Evolutionary conservation across 163 green algal species (phyloP), one percentile per base, ranked within the genome.

Genomic region (Chlamydomonas reinhardtii): DNA sequence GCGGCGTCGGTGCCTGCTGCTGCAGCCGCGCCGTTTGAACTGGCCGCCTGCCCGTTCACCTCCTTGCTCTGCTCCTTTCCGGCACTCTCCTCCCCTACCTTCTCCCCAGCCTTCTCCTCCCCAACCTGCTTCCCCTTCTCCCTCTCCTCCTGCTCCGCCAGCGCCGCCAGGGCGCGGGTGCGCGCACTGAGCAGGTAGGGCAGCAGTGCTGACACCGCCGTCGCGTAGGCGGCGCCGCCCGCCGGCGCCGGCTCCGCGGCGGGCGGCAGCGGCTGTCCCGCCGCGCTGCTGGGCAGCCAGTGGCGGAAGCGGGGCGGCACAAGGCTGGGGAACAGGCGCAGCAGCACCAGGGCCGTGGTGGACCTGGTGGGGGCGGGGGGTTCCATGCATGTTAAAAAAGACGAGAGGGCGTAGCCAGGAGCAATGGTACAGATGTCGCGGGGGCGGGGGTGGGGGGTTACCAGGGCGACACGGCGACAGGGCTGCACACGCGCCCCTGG

Each of bases 181-280:
- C 95, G 91, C 81, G 96, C 89, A 71, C 92, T 96, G 14, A 96
- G 84, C 73, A 98, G 87, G 90, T 98, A 97, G 6, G 95, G 95
- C 62, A 96, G 89, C 62, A 98, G 72, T 27, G 92, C 82, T 4
- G 80, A 82, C 11, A 95, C 89, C 8, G 94, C 92, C 25, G 87
- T 61, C 8, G 91, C 91, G 25, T 80, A 89, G 29, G 17, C 48
- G 48, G 48, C 11, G 1, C 48, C 48, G 48, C 79, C 89, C 52
- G 86, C 84, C 4, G 84, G 84, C 2, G 59, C 62, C 12, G 89
- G 89, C 79, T 88, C 84, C 59, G 82, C 34, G 25, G 90, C 68
- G n/a, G 22, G 37, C 1, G 89, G 91, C 39, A 93, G 84, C n/a
- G 69, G 68, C 48, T 86, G 81, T 29, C 89, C 91, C 2, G 85